A percentile compares a stretch with the other conserved stretches of the same genome.
Evolutionary conservation across 257 asterid species (phyloP).

Genomic region (Salvia hispanica): DNA sequence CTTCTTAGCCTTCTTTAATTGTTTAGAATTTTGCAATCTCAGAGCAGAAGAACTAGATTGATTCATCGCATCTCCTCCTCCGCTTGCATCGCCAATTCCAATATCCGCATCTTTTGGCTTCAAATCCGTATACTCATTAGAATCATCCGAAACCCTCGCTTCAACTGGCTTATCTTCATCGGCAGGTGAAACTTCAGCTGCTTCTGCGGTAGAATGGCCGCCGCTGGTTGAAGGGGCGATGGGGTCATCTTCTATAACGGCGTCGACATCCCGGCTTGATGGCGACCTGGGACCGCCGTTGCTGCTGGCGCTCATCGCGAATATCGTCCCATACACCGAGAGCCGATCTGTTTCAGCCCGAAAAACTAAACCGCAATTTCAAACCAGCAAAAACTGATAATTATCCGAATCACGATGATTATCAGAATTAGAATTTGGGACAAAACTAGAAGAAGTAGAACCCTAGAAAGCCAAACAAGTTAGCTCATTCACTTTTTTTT

Average conservation of each 20-base stretch:
- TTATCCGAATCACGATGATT: not conserved
- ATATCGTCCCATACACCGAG: conserved; percentile 21
- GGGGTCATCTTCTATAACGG: conserved; percentile 25
- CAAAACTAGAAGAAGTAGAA: conserved; percentile 5
- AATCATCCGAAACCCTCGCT: conserved; percentile 17
- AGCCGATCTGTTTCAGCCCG: conserved; percentile 27
- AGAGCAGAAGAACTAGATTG: conserved; percentile 22
- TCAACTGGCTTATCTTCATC: conserved; percentile 28
- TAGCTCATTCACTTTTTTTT: too few relatives aligned
- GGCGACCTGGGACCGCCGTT: conserved; percentile 35
- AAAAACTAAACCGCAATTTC: conserved; percentile 16
- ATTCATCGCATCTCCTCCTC: conserved; percentile 29
- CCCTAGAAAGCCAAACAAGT: conserved; percentile 15
- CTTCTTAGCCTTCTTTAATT: conserved; percentile 26
- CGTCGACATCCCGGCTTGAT: conserved; percentile 15
- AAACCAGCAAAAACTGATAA: not conserved
- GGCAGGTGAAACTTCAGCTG: conserved; percentile 32
- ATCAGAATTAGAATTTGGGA: conserved; percentile 7
- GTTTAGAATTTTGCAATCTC: conserved; percentile 1
- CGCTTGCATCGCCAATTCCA: conserved; percentile 25
- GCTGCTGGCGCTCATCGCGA: conserved; percentile 36
- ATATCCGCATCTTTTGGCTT: conserved; percentile 25
- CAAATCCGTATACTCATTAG: conserved; percentile 20
- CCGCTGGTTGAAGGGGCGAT: conserved; percentile 31
- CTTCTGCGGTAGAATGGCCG: conserved; percentile 26